Base-by-base conservation (phyloP, 2,329 filamentous ascomycete species). In the Aspergillus fructus region DNA sequence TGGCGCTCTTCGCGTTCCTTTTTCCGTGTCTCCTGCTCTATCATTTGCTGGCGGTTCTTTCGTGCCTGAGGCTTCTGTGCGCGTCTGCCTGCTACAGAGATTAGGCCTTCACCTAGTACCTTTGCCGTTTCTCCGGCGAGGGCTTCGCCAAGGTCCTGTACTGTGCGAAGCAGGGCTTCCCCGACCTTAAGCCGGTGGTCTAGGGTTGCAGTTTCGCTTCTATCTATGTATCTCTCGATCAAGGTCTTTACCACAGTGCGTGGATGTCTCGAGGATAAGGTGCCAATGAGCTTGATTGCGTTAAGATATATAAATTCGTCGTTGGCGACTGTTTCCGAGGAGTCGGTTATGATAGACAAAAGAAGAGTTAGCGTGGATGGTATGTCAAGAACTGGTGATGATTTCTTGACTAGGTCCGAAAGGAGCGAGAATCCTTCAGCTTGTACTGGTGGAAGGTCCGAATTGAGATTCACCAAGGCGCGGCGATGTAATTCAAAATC, bases 281-380 rank as follows among this genome's bases (percentile, higher is more conserved):
- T 69, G 8, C 74, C 75, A 21, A 78, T 71, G 6, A 74, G 61
- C 45, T 75, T 78, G 52, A 78, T 75, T 23, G 74, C 76, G 45
- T 76, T 76, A 5, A 78, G 64, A 50, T 78, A 78, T 48, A 77
- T 70, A 55, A 76, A 78, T 60, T 78, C 75, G 46, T 78, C 76
- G 17, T 70, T 73, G 15, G 66, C 62, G 1, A 65, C 57, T 7
- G 68, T 59, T 49, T 70, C 70, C 0, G 71, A 71, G 11, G 67
- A 61, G 47, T 71, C 73, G 3, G 68, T 72, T 33, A 78, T 67
- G 8, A 77, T 64, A 2, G 75, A 76, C 19, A 78, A 58, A 2
- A 78, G 68, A 2, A 77, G 67, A 0, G 73, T 67, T 11, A 77
- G 61, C 2, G 76, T 78, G 7, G 76, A 74, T 3, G 75, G 73